Evolutionary conservation across 2,329 filamentous ascomycete genomes (phyloP), one percentile per base, ranked within the genome.

Genomic region (Penicillium sp.): DNA sequence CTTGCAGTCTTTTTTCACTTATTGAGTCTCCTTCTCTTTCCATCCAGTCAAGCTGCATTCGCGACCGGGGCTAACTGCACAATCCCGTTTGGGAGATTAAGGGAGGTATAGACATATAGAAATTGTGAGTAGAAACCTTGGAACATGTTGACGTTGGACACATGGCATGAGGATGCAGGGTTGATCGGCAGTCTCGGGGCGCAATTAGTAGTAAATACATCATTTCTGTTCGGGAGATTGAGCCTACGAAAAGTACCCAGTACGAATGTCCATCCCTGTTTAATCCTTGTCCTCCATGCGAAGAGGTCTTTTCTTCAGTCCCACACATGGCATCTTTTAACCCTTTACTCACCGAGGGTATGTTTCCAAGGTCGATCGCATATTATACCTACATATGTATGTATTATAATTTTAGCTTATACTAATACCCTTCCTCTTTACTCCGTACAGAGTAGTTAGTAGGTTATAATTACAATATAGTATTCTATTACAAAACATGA

Each of bases 111-210:
- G 10, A 32, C 10, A 22, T 29, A 7, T 29, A 7, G 24, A 24
- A 24, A 24, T 24, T 5, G 26, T 26, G 5, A 6, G 24, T 26
- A 37, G 16, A 24, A 3, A 18, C n/a, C n/a, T n/a, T n/a, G n/a
- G n/a, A 39, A 29, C 11, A 20, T 29, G 10, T 52, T 50, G 49
- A 58, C 44, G 61, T 60, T 57, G 54, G 50, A 59, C 61, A 63
- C 61, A 63, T 63, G 61, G 61, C 61, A 50, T 8, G 22, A 31
- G 39, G 29, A 40, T 40, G 53, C 51, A 55, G 58, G 57, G 53
- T 47, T 47, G 42, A 43, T 42, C 37, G 35, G 34, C 37, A 35
- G 29, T 22, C 44, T 46, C 18, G 47, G n/a, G 24, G 22, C 7
- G 16, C 29, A 35, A 47, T 31, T 20, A 13, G 46, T 53, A 32